Evolutionary conservation across 2,329 filamentous ascomycete genomes (phyloP).

Genomic region (Hymenoscyphus linearis): DNA sequence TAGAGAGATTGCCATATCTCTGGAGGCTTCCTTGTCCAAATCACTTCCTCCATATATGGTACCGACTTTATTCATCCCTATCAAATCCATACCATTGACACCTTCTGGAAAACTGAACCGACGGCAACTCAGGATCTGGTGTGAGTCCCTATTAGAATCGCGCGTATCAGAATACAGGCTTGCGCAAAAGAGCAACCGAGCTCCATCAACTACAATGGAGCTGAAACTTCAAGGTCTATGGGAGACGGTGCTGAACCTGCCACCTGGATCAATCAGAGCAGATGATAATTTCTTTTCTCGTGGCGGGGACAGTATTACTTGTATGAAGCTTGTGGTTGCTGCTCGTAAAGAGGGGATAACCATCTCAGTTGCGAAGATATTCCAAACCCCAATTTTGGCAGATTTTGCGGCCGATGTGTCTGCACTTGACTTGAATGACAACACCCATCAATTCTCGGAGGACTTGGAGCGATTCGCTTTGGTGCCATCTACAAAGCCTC

Average conservation of each 20-base stretch:
- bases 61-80: constrained; percentile 30
- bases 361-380: constrained; percentile 38
- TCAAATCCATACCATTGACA: constrained; percentile 28
- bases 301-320: constrained; percentile 31
- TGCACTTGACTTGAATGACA: constrained; percentile 8
- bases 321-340: constrained; percentile 40
- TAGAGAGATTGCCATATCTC: neutral
- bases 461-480: constrained; percentile 17
- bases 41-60: constrained; percentile 31
- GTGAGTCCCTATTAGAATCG: constrained; percentile 6
- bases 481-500: constrained; percentile 5
- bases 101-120: constrained; percentile 33
- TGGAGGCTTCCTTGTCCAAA: neutral
- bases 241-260: constrained; percentile 38
- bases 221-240: constrained; percentile 16
- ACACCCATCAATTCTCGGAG: constrained; percentile 13
- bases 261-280: constrained; percentile 27
- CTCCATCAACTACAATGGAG: constrained; percentile 9
- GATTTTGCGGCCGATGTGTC: constrained; percentile 37
- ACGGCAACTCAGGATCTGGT: constrained; percentile 31
- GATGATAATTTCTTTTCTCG: constrained; percentile 34
- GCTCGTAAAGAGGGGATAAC: constrained; percentile 24
- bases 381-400: constrained; percentile 36
- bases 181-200: neutral
- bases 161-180: constrained; percentile 3